Conservation (phyloP, 768 basidiomycete species). For the Calocera cornea region DNA sequence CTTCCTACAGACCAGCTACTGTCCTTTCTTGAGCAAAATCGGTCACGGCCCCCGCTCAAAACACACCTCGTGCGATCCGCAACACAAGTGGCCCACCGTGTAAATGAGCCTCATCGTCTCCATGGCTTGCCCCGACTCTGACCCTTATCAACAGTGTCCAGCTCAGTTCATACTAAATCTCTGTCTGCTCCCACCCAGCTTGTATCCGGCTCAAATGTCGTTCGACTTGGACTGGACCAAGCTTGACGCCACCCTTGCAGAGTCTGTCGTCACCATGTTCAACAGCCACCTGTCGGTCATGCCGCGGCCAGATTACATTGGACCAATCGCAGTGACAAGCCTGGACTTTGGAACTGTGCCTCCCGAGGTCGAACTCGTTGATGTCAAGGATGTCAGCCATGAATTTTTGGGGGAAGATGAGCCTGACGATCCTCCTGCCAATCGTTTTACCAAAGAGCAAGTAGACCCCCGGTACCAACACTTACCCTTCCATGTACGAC, state of each 20-base stretch:
- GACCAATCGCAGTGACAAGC: conserved; percentile 73
- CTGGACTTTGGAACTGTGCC: conserved; percentile 74
- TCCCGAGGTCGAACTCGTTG: conserved; percentile 82
- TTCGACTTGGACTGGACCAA: conserved; percentile 90
- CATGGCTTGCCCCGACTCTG: too few relatives aligned
- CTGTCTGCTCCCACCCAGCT: background rate
- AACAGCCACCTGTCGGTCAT: conserved; percentile 62
- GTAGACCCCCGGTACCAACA: background rate
- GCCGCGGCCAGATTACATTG: conserved; percentile 75
- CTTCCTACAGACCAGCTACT: too few relatives aligned
- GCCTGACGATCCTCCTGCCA: conserved; percentile 30
- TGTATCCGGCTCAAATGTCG: conserved; percentile 45
- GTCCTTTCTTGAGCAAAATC: too few relatives aligned
- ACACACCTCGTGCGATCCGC: too few relatives aligned
- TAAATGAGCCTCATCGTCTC: too few relatives aligned
- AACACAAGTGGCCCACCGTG: too few relatives aligned
- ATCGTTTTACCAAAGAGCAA: background rate
- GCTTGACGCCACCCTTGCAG: conserved; percentile 59
- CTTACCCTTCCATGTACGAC: background rate
- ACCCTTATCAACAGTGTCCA: too few relatives aligned
- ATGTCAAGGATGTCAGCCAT: conserved; percentile 83
- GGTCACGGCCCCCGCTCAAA: too few relatives aligned
- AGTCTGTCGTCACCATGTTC: conserved; percentile 54
- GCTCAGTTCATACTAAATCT: background rate
- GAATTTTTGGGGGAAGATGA: conserved; percentile 84